phyloP scores from a whole-genome alignment of 1,284 basidiomycete species.

The Sporisorium sorghi region DNA sequence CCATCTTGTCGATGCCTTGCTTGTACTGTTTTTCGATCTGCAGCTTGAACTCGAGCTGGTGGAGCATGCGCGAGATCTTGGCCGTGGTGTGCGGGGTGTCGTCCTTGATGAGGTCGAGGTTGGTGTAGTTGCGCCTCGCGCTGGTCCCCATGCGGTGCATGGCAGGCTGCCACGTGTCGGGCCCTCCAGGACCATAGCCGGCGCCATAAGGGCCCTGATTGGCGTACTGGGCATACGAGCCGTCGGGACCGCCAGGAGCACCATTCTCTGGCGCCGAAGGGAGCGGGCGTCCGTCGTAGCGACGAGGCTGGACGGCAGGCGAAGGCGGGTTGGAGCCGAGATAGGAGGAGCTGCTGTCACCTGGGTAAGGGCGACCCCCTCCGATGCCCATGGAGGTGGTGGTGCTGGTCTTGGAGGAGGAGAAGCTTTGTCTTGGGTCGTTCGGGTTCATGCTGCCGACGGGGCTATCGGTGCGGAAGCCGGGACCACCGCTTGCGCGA shows the following conservation, averaged over 20 bases:
- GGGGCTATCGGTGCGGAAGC: slow-evolving; percentile 44
- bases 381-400: slow-evolving; percentile 18
- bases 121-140: slow-evolving; percentile 60
- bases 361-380: slow-evolving; percentile 38
- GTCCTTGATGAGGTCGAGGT: slow-evolving; percentile 88
- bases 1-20: slow-evolving; percentile 99
- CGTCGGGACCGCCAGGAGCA: slow-evolving; percentile 12
- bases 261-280: slow-evolving; percentile 32
- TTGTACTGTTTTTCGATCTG: slow-evolving; percentile 99
- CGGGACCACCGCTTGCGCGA: slow-evolving; percentile 72
- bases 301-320: slow-evolving; percentile 39
- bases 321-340: slow-evolving; percentile 41
- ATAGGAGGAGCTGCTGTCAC: slow-evolving; percentile 56
- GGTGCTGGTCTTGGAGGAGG: slow-evolving; percentile 32
- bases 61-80: slow-evolving; percentile 97
- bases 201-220: slow-evolving; percentile 44
- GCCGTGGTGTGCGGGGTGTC: slow-evolving; percentile 95
- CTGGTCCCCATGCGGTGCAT: slow-evolving; percentile 62
- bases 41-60: slow-evolving; percentile 98
- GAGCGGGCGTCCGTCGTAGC: slow-evolving; percentile 52
- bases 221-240: slow-evolving; percentile 48
- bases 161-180: slow-evolving; percentile 53
- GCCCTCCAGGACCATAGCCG: slow-evolving; percentile 23
- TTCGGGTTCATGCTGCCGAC: slow-evolving; percentile 31
- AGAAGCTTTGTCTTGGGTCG: slow-evolving; percentile 46